Conservation (phyloP, 768 basidiomycete genomes). For the Leccinum pellstonianum region DNA sequence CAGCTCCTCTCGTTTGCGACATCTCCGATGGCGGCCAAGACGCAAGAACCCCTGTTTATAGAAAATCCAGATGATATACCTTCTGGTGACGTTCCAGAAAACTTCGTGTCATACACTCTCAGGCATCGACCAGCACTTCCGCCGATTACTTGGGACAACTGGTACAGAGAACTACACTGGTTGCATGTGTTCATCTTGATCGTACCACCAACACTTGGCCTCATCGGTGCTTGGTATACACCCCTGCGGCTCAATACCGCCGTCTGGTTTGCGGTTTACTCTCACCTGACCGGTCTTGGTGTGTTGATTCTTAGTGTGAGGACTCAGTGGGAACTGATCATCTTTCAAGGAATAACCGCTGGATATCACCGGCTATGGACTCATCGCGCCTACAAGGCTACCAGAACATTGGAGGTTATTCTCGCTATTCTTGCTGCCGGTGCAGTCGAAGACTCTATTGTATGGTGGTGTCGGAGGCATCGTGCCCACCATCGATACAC, state of each 20-base stretch:
- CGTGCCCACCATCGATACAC: constrained; percentile 94
- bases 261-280: constrained; percentile 34
- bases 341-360: constrained; percentile 64
- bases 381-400: constrained; percentile 89
- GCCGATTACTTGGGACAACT: constrained; percentile 14
- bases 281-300: constrained; percentile 76
- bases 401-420: constrained; percentile 76
- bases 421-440: constrained; percentile 84
- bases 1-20: too few relatives aligned
- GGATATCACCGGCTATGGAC: constrained; percentile 97
- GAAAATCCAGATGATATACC: constrained; percentile 10
- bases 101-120: constrained; percentile 13
- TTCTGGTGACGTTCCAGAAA: constrained; percentile 1
- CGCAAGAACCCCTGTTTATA: neutral
- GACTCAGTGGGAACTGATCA: neutral
- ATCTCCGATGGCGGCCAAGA: too few relatives aligned
- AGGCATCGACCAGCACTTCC: constrained; percentile 5
- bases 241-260: neutral
- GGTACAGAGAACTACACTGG: constrained; percentile 13
- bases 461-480: constrained; percentile 96
- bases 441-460: constrained; percentile 90
- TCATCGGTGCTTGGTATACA: constrained; percentile 5
- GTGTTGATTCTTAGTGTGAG: constrained; percentile 22
- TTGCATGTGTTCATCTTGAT: constrained; percentile 6
- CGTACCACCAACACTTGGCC: constrained; percentile 6